Evolutionary conservation across 768 basidiomycete genomes (phyloP), one percentile per base, ranked within the genome.

Genomic region (Suillus brevipes): DNA sequence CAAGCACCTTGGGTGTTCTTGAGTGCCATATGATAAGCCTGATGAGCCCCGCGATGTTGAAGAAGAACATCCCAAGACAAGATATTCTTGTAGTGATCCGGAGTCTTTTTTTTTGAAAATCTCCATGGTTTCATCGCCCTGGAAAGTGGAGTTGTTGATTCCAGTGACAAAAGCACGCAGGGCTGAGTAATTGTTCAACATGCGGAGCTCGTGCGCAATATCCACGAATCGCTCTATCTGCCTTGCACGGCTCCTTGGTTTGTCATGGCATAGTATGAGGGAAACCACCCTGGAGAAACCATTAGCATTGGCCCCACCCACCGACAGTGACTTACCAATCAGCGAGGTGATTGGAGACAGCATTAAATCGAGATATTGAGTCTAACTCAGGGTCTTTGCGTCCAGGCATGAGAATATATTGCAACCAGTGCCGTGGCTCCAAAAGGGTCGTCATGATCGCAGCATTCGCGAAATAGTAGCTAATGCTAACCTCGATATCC

Each of bases 91-190:
- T 87, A 88, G 40, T 82, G 84, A 63, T 88, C 90, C n/a, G 85
- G 84, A 9, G 82, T 84, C 73, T n/a, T 83, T 89, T 25, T 78
- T 68, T 73, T 86, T 89, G 73, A 96, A 89, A 37, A 85, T 76
- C 62, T 91, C 88, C 81, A 92, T 87, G 0, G 93, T 90, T 69
- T 87, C 85, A 69, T 90, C 89, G 8, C 91, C 91, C 57, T 89
- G 83, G 67, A 90, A 88, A 0, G 90, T 89, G 5, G 94, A 87
- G 67, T 87, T 88, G 71, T 92, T 91, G 78, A 99, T 92, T 6
- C 95, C 97, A 36, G 94, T 92, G n/a, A 98, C 89, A 69, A 98
- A 88, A 12, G 95, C 94, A 53, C 94, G 94, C 62, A 97, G 78
- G 1, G 91, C 92, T 40, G 95, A 94, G 75, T 97, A 98, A 74